Base-by-base conservation (phyloP, 2,329 filamentous ascomycete genomes). In the Laburnicola sp. region DNA sequence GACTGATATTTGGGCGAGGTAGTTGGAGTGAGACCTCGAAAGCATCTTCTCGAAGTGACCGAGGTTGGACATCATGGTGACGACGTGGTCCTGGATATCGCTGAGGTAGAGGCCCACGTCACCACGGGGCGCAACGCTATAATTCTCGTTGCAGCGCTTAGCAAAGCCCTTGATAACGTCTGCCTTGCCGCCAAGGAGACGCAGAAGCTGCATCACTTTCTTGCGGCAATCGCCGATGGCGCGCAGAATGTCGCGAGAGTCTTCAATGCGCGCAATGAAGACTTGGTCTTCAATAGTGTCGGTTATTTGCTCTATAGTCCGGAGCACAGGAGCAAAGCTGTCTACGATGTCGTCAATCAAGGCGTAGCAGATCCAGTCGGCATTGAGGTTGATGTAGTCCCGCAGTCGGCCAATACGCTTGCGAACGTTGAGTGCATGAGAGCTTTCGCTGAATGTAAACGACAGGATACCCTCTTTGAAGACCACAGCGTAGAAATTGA, bases 311-410 rank as follows among this genome's bases (percentile, higher is more conserved):
- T 99, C 94, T 45, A 96, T 87, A 48, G 89, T 87, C 50, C 85
- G 86, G 58, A 99, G 96, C 27, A 91, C 86, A 10, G 93, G 93
- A 0, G 89, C 92, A 66, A 97, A 99, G 22, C 86, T 90, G 76
- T 99, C 94, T 53, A 97, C 94, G 68, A 99, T 99, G 69, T 99
- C 91, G 73, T 99, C 94, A 70, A 99, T 97, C 68, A 99, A 82
- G 37, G 94, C 94, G 70, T 99, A 99, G 78, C 94, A 99, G 63
- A 97, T 95, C 93, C 95, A 99, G 75, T 99, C 94, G 62, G 91
- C 92, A 69, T 91, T 96, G 34, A 99, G 81, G 55, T 92, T 87
- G 64, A 97, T 89, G 68, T 97, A 97, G 68, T 99, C 94, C 68
- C 96, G 93, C 49, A 99, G 80, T 62, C 91, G 88, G 23, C 90